Evolutionary conservation across 257 asterid species (phyloP), one percentile per base, ranked within the genome.

Genomic region (Salvia rosmarinus): DNA sequence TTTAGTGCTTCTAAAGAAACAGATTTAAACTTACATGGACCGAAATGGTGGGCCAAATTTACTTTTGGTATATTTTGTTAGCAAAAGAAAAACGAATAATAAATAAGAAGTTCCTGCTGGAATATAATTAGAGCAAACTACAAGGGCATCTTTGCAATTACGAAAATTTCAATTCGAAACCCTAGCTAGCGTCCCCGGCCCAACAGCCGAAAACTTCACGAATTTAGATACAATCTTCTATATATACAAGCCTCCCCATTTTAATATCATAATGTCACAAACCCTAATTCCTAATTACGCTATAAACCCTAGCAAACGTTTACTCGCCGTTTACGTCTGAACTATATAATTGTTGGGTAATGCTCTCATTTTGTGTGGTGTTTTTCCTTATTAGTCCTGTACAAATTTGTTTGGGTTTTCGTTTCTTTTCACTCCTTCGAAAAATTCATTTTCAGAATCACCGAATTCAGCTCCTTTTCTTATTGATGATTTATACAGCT

Each of bases 141-240:
- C 1, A 16, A 9, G 43, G 58, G 19, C 14, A 8, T 25, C 9
- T 43, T 25, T 42, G 70, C 56, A 64, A 62, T 3, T 12, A 12
- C 14, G 4, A 21, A 43, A 10, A 2, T 42, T 40, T 23, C 40
- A 19, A 25, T 44, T 46, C 25, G 0, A 25, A 65, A 65, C 57
- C 71, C 71, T 65, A 65, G 57, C 43, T 40, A 6, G 8, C 47
- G 23, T 5, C 6, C 46, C 65, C 43, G 65, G 25, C 25, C 12
- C 43, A 13, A 4, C 23, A 3, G 9, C n/a, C 2, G 0, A 3
- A 3, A 1, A 59, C 28, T 25, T 25, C 30, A 25, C 25, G n/a
- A 9, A 20, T 21, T 52, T 9, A 20, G 34, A 10, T 52, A 20
- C 49, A 35, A 3, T n/a, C 12, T 30, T 13, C 20, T 64, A 65